Base-by-base conservation (phyloP, 2,329 filamentous ascomycete species). In the Aspergillus neotritici region DNA sequence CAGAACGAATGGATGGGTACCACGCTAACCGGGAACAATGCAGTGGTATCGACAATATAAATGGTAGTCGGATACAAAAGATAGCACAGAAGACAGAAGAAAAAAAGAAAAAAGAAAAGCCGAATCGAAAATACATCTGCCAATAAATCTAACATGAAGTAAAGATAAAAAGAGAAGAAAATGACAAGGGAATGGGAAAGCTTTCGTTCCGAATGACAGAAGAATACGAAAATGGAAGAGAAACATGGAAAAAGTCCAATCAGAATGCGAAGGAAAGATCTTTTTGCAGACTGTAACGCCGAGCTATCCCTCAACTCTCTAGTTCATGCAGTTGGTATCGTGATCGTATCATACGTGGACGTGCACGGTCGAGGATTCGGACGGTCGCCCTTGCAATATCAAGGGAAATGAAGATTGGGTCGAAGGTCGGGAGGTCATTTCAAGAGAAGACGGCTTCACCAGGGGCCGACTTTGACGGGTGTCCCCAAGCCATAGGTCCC, bases 401-500 rank as follows among this genome's bases (percentile, higher is more conserved):
- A 28, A 49, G 45, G 49, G 40, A 45, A 44, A 36, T 15, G 31
- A 46, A 28, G 44, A 36, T 9, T 32, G n/a, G 41, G 34, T 40
- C 35, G 38, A 41, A 13, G 34, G 42, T 43, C 31, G 14, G 44
- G 16, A 36, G n/a, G 31, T 38, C 31, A 39, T 47, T 39, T 31
- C 34, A 48, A 39, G 31, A 17, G 21, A 31, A 10, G 16, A 41
- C 31, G 31, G 36, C 17, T 45, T 66, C 69, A 79, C 75, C 76
- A 79, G 7, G 71, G 73, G 25, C 78, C 76, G 49, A 79, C 74
- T 51, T 75, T 75, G 41, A 80, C 71, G 29, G 76, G 72, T 17
- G 72, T 64, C 41, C 73, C 73, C 47, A 72, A 61, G 21, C 76
- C 77, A 53, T 79, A 81, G 32, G 72, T 79, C 46, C 74, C 79